Base-by-base conservation (phyloP, 192 early-diverging fungal genomes). In the Radiomyces spectabilis region DNA sequence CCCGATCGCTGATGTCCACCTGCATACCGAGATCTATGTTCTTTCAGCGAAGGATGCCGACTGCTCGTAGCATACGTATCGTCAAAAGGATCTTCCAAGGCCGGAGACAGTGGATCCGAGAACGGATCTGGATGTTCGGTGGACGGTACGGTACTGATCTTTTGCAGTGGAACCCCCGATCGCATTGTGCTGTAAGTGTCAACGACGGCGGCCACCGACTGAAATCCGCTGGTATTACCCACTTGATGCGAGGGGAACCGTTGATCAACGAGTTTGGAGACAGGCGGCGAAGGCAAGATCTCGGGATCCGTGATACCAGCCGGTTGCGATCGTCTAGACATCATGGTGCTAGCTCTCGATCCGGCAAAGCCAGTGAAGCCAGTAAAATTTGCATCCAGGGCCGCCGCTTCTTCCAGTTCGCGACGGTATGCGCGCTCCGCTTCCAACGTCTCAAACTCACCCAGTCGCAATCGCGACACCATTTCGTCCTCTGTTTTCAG, bases 21-120 rank as follows among this genome's bases (percentile, higher is more conserved):
- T n/a, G n/a, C n/a, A n/a, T n/a, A n/a, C n/a, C n/a, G n/a, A n/a
- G n/a, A n/a, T n/a, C n/a, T n/a, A n/a, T n/a, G n/a, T n/a, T n/a
- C n/a, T n/a, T n/a, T n/a, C n/a, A n/a, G n/a, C n/a, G n/a, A n/a
- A n/a, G n/a, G n/a, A n/a, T n/a, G n/a, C n/a, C n/a, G n/a, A n/a
- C n/a, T n/a, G 15, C 34, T 39, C 5, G 12, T 38, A 6, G 13
- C 33, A 43, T 43, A 49, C 7, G 32, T 40, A 39, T 66, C 64
- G 24, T 66, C 64, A 56, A 66, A 66, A 1, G 64, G 64, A 30
- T 66, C 54, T 1, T 66, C 64, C n/a, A 38, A 9, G 13, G 1
- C 21, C 6, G n/a, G n/a, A n/a, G 5, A 45, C 19, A 32, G 25
- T 38, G 51, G 37, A 33, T 59, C 57, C 25, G 50, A 13, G 53